Evolutionary conservation across 2,329 filamentous ascomycete species (phyloP), one percentile per base, ranked within the genome.

Genomic region (Trichoderma pleuroti): DNA sequence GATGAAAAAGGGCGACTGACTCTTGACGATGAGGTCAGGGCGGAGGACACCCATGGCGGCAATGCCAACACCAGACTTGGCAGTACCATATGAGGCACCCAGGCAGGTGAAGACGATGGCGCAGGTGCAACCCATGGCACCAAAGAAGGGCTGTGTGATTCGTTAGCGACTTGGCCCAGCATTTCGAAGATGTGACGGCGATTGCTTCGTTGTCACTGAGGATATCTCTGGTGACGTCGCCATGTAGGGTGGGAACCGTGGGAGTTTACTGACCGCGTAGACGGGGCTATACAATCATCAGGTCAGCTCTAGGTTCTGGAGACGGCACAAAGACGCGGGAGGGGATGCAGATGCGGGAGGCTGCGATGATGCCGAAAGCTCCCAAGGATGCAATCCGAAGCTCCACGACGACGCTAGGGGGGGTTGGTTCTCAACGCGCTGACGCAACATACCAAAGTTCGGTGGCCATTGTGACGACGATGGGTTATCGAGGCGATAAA

Each of bases 61-160:
- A 74, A 84, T 84, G 68, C 82, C 82, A 42, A 79, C 78, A 60
- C 80, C 74, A 60, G 82, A 83, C 73, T 82, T 82, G 68, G 82
- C 82, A 42, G 82, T 83, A 64, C 82, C 82, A 73, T 84, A 84
- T 63, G 82, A 78, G 65, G 82, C 82, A 64, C 82, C 85, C 61
- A 87, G 77, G 76, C 84, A 86, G 74, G 84, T 84, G 80, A 87
- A 84, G 76, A 86, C 81, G 71, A 87, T 86, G 77, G 85, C 81
- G 52, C 79, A 78, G 34, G 78, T 75, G 74, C 81, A 82, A 66
- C 82, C 82, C 72, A 83, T 77, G 57, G 81, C 81, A 46, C 82
- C 81, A 73, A 83, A 82, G 75, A 83, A 82, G 75, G 81, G 80
- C 81, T 82, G 69, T 32, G 10, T 6, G 9, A 54, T 2, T 30